Base-by-base conservation (phyloP, 2,329 filamentous ascomycete genomes). In the Microsporum audouinii region DNA sequence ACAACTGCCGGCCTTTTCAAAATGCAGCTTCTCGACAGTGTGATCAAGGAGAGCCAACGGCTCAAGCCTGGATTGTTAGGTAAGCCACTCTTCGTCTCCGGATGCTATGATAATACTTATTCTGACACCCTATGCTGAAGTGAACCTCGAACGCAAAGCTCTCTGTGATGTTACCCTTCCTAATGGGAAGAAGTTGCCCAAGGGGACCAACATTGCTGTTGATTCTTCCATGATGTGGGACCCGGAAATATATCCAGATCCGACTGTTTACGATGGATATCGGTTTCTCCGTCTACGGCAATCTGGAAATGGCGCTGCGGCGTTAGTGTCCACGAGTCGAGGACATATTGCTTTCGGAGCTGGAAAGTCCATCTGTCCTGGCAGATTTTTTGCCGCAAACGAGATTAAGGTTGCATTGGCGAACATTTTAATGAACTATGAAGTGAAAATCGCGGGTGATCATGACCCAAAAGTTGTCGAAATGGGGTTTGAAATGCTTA, bases 21-120 rank as follows among this genome's bases (percentile, higher is more conserved):
- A 43, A 65, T 78, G 45, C 72, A 72, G 62, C 65, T 76, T 1
- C 63, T 78, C 63, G 76, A 78, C 64, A 78, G 76, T 57, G 70
- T 73, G 0, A 65, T 78, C 58, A 77, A 77, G 57, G 76, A 78
- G 63, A 66, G 60, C 1, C 71, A 73, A 56, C 67, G 76, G 1
- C 33, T 72, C 34, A 71, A 71, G 47, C 70, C 71, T 6, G 53
- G 31, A 3, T 8, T 36, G 23, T 17, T 39, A 38, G 36, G 53
- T 56, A 56, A 56, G 12, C 3, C 23, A n/a, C 14, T 8, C 29
- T n/a, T 56, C 23, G 2, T 51, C 7, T n/a, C 8, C 14, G 38
- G 8, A 12, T 10, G 14, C 1, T 3, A 12, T 8, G 10, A 3
- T 33, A 60, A 57, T 2, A 61, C 69, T 39, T 12, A 39, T 17